Evolutionary conservation across 2,329 filamentous ascomycete genomes (phyloP).

Genomic region (Epichloe coenophiala): DNA sequence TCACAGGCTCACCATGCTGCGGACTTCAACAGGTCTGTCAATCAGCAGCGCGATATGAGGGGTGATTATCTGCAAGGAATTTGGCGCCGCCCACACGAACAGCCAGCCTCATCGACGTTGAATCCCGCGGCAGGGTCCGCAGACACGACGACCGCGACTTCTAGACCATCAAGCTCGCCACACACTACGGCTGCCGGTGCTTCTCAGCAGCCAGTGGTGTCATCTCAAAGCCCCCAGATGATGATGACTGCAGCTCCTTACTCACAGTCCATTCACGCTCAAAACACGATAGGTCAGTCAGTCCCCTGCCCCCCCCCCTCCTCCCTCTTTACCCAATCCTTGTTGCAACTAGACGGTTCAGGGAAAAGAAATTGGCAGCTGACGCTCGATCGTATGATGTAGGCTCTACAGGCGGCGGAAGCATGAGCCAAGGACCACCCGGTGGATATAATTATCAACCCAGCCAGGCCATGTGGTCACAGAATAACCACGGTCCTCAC

Average conservation of each 20-base stretch:
- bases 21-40: slow-evolving; percentile 79
- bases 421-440: slow-evolving; percentile 36
- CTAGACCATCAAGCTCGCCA: slow-evolving; percentile 43
- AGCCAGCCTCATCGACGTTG: slow-evolving; percentile 39
- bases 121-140: slow-evolving; percentile 32
- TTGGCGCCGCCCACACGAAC: slow-evolving; percentile 75
- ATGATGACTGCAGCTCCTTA: slow-evolving; percentile 56
- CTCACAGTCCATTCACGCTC: slow-evolving; percentile 56
- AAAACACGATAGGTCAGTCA: slow-evolving; percentile 58
- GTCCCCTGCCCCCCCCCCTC: slow-evolving; percentile 13
- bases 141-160: slow-evolving; percentile 32
- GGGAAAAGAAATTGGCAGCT: not conserved
- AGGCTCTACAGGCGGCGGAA: slow-evolving; percentile 36
- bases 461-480: slow-evolving; percentile 49
- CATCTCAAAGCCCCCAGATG: slow-evolving; percentile 51
- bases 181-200: slow-evolving; percentile 40
- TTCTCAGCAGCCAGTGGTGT: slow-evolving; percentile 42
- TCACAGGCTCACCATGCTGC: slow-evolving; percentile 79
- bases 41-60: slow-evolving; percentile 66
- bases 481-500: slow-evolving; percentile 50
- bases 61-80: slow-evolving; percentile 66
- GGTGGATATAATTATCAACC: slow-evolving; percentile 53
- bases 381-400: slow-evolving; percentile 12
- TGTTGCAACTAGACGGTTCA: too few relatives aligned
- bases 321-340: not conserved